phyloP scores from a whole-genome alignment of 1,284 basidiomycete species.

The Fomes fomentarius region DNA sequence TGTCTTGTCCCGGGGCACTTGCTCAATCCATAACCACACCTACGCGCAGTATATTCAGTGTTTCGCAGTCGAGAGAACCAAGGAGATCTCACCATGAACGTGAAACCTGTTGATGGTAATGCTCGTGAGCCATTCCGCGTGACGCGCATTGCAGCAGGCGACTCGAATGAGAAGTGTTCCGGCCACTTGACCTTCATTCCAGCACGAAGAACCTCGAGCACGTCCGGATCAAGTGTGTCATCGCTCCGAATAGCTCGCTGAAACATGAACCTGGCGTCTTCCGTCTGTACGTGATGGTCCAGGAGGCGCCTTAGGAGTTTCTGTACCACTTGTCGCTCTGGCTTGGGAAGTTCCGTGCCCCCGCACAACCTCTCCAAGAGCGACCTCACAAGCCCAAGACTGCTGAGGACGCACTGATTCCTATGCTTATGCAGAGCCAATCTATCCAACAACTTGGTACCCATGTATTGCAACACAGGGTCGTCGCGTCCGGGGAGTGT shows the following conservation, averaged over 20 bases:
- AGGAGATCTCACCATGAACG: constrained; percentile 58
- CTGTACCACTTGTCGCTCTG: constrained; percentile 56
- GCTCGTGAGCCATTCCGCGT: constrained; percentile 47
- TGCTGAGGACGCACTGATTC: constrained; percentile 68
- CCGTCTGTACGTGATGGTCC: constrained; percentile 70
- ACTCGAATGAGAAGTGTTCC: constrained; percentile 70
- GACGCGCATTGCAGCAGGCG: constrained; percentile 50
- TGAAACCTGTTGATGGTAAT: constrained; percentile 63
- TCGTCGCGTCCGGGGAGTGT: constrained; percentile 30
- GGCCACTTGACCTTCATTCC: constrained; percentile 75
- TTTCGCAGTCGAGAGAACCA: background rate
- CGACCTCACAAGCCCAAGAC: constrained; percentile 53
- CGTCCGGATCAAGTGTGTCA: constrained; percentile 54
- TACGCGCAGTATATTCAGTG: constrained; percentile 28
- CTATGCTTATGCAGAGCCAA: constrained; percentile 62
- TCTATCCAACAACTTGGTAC: constrained; percentile 65
- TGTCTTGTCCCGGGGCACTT: constrained; percentile 45
- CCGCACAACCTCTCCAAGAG: constrained; percentile 47
- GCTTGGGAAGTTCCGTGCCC: constrained; percentile 37
- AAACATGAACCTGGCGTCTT: constrained; percentile 62
- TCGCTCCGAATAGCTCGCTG: constrained; percentile 51
- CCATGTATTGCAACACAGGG: constrained; percentile 45
- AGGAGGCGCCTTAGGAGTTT: constrained; percentile 65
- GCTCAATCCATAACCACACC: constrained; percentile 74
- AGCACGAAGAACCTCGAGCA: constrained; percentile 68